Evolutionary conservation across 2,329 filamentous ascomycete species (phyloP), one percentile per base, ranked within the genome.

Genomic region (Fusarium sp.): DNA sequence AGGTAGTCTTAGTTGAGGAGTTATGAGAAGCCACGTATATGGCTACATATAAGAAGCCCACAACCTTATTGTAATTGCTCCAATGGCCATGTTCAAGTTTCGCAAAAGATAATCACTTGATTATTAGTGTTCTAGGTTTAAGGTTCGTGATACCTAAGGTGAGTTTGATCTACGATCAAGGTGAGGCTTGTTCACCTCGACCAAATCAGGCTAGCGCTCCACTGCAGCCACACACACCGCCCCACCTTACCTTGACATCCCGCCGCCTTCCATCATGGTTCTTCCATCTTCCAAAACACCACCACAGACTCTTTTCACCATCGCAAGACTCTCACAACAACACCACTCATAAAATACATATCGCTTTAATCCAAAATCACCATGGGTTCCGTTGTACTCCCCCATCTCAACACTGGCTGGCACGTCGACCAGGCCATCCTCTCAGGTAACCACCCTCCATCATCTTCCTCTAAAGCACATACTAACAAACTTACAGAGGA

Each of bases 341-440:
- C 23, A 21, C 4, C n/a, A 23, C 24, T 8, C 9, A 26, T 15
- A n/a, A 24, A 11, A 8, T 7, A 17, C 4, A 23, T 12, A 52
- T n/a, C 17, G 11, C 21, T 14, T n/a, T 5, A 6, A 26, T 19
- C 11, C 7, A 23, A 15, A 23, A 30, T n/a, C 30, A 57, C 32
- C 12, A 87, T 87, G 85, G 93, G 94, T 73, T 97, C 94, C 74
- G 92, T 97, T 66, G 92, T 97, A 48, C 89, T 99, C 52, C 95
- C 95, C 44, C 95, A 98, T 80, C 87, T 99, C 45, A 88, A 88
- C 72, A 94, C 92, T 40, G 96, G 93, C 79, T 99, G 95, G 96
- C 96, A 99, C 80, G 96, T 99, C 76, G 96, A 98, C 84, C 94
- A 98, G 82, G 94, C 94, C 67, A 97, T 97, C 76, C 89, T 76